These are phyloP conservation scores for Saitoella complicata DNA, from an alignment of 805 yeast genomes.

Conservation along the genomic window DNA sequence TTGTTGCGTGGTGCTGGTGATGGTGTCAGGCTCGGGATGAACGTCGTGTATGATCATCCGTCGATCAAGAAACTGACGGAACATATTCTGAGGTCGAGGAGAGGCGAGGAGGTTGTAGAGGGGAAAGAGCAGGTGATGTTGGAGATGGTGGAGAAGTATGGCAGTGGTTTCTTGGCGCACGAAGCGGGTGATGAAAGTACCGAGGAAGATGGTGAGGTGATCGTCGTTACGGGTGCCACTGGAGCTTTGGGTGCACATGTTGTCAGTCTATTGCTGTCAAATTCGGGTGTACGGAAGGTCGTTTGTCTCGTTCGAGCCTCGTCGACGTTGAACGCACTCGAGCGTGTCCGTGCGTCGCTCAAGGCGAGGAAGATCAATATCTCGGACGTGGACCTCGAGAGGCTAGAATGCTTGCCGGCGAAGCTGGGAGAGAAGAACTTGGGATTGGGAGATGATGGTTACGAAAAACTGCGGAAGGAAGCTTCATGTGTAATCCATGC, in stretches of 20 bases:
- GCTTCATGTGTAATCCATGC: conserved; percentile 7
- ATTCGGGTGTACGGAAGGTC: conserved; percentile 5
- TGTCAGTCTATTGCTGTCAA: conserved; percentile 2
- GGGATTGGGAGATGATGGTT: conserved; percentile 3
- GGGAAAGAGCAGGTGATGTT: conserved; percentile 4
- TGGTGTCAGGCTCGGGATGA: conserved; percentile 3
- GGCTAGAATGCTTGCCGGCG: conserved; percentile 4
- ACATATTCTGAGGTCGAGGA: conserved; percentile 1
- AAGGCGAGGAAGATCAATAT: conserved; percentile 1
- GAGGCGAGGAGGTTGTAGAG: conserved; percentile 2
- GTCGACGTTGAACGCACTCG: conserved; percentile 1
- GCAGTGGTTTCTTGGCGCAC: conserved; percentile 4
- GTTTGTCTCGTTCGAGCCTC: conserved; percentile 9
- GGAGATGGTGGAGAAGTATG: conserved; percentile 7
- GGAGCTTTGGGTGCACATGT: conserved; percentile 10
- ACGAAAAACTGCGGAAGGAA: background rate
- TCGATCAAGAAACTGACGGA: conserved; percentile 4
- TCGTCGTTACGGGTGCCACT: conserved; percentile 8
- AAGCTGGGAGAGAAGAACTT: conserved; percentile 6
- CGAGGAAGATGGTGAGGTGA: conserved; percentile 1
- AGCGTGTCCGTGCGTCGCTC: conserved; percentile 4
- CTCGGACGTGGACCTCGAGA: background rate
- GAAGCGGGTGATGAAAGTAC: background rate
- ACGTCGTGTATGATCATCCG: conserved; percentile 8
- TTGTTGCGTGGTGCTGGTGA: conserved; percentile 6